A percentile compares a stretch with the other conserved stretches of the same genome.
Conservation (phyloP, 352 stramenopile species). For the Globisporangium viniferum region DNA sequence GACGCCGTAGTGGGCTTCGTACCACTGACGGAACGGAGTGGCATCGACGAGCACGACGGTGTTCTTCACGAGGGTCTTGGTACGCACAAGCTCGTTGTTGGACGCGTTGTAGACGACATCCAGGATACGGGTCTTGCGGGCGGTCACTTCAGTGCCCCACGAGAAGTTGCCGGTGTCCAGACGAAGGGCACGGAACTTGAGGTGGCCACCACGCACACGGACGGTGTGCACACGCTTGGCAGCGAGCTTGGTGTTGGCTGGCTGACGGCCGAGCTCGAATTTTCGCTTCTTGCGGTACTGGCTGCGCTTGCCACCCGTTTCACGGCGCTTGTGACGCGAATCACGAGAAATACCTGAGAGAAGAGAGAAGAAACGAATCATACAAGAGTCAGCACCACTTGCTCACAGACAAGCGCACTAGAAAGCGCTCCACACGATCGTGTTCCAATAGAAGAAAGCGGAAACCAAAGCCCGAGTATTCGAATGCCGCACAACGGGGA, state of each 20-base stretch:
- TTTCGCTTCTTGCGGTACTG: constrained; percentile 99
- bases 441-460: constrained; percentile 1
- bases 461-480: constrained; percentile 43
- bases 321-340: constrained; percentile 98
- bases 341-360: constrained; percentile 98
- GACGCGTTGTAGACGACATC: constrained; percentile 99
- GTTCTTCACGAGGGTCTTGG: constrained; percentile 99
- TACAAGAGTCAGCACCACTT: constrained; percentile 2
- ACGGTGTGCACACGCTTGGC: constrained; percentile 96
- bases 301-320: constrained; percentile 98
- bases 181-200: constrained; percentile 98
- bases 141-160: constrained; percentile 97
- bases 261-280: constrained; percentile 98
- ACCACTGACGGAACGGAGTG: constrained; percentile 99
- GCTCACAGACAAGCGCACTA: neutral
- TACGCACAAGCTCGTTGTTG: constrained; percentile 99
- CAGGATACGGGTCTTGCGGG: constrained; percentile 98
- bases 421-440: neutral
- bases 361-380: neutral
- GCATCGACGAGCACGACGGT: constrained; percentile 98
- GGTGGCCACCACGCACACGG: constrained; percentile 95
- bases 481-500: constrained; percentile 89
- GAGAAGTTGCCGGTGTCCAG: constrained; percentile 99
- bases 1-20: constrained; percentile 98
- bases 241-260: constrained; percentile 98